These are phyloP conservation scores for Capronia americana DNA, from an alignment of 2,329 filamentous ascomycete species.

Conservation along the genomic window DNA sequence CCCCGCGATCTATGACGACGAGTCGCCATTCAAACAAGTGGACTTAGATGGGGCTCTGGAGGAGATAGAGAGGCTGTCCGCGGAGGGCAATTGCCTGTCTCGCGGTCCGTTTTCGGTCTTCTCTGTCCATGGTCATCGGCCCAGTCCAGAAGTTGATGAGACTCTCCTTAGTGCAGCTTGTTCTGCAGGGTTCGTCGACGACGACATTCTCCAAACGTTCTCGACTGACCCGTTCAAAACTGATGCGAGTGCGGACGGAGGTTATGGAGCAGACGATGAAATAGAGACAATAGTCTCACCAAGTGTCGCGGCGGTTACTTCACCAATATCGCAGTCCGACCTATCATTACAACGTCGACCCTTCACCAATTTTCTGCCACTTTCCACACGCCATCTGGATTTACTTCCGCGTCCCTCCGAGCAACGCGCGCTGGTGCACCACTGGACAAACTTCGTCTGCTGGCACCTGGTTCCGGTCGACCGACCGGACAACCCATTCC, in stretches of 20 bases:
- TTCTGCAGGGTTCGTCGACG: background rate
- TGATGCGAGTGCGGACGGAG: background rate
- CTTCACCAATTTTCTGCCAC: background rate
- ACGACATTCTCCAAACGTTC: background rate
- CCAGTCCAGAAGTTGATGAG: background rate
- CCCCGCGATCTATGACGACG: constrained; percentile 30
- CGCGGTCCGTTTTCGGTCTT: constrained; percentile 34
- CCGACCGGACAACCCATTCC: constrained; percentile 42
- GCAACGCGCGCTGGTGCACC: constrained; percentile 41
- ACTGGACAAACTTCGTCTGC: constrained; percentile 44
- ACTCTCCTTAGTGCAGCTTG: background rate
- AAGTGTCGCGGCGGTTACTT: background rate
- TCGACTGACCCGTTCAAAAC: background rate
- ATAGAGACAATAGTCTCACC: constrained; percentile 29
- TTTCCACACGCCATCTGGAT: constrained; percentile 30
- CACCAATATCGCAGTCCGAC: background rate
- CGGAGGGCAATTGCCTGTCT: constrained; percentile 8
- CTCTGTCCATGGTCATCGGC: background rate
- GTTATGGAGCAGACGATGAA: constrained; percentile 12
- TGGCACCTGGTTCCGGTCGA: constrained; percentile 44
- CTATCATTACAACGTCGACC: background rate
- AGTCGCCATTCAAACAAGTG: constrained; percentile 26
- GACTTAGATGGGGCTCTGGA: constrained; percentile 32
- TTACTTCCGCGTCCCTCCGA: constrained; percentile 29
- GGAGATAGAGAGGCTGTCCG: constrained; percentile 24